A percentile compares a stretch with the other conserved stretches of the same genome.
Conservation (phyloP, 1,284 basidiomycete species). For the Trichosporon sp. region DNA sequence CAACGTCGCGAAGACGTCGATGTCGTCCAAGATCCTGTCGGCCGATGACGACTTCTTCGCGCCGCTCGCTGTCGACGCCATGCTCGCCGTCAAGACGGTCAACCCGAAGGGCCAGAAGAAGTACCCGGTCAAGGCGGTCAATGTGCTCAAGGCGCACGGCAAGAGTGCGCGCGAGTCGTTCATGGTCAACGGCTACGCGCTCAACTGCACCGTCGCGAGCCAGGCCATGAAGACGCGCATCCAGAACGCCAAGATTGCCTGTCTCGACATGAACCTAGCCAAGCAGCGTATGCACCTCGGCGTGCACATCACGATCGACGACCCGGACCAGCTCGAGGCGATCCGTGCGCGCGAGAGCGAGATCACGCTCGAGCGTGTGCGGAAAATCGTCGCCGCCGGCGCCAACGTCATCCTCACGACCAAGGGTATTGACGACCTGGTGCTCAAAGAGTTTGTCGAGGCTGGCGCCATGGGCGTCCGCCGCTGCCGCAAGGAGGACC, state of each 20-base stretch:
- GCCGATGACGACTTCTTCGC: conserved; percentile 97
- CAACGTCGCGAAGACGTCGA: conserved; percentile 97
- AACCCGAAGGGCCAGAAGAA: conserved; percentile 94
- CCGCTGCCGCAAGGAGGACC: conserved; percentile 94
- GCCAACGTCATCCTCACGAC: conserved; percentile 97
- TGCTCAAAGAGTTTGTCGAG: conserved; percentile 98
- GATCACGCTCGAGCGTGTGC: conserved; percentile 91
- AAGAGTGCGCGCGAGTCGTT: conserved; percentile 91
- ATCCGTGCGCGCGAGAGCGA: conserved; percentile 93
- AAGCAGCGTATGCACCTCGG: conserved; percentile 98
- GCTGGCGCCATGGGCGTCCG: conserved; percentile 98
- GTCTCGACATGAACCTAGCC: conserved; percentile 95
- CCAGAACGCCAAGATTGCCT: conserved; percentile 90
- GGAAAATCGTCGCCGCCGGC: conserved; percentile 91
- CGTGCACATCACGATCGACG: conserved; percentile 94
- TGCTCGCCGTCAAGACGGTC: conserved; percentile 93
- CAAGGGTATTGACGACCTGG: conserved; percentile 97
- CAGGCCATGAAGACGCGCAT: conserved; percentile 99
- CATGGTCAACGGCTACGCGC: conserved; percentile 92
- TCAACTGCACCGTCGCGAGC: conserved; percentile 98
- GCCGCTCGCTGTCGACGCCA: conserved; percentile 96
- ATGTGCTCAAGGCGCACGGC: conserved; percentile 98
- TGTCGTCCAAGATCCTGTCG: conserved; percentile 98
- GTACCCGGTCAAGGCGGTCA: conserved; percentile 99
- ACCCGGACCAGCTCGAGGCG: conserved; percentile 93